Evolutionary conservation across 257 asterid genomes (phyloP).

Genomic region (Haberlea rhodopensis): DNA sequence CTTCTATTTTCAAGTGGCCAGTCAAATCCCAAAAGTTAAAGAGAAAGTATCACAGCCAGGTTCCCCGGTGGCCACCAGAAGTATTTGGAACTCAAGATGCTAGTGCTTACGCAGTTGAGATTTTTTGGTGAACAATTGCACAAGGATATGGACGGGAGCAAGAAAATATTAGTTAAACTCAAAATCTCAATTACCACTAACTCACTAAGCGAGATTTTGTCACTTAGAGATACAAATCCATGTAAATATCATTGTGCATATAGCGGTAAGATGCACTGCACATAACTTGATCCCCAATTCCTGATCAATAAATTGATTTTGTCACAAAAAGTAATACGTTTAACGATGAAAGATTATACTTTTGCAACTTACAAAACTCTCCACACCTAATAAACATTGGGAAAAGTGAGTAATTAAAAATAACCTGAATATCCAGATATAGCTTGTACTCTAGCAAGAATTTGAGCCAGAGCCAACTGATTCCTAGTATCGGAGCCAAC

Average conservation of each 20-base stretch:
- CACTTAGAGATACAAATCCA: not conserved
- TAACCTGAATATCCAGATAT: slow-evolving; percentile 77
- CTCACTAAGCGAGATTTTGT: not conserved
- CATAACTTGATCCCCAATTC: not conserved
- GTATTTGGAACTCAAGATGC: not conserved
- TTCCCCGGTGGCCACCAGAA: too few relatives aligned
- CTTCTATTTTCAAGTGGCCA: not conserved
- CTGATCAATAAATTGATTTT: not conserved
- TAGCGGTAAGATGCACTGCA: not conserved
- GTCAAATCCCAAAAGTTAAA: not conserved
- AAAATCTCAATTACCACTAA: not conserved
- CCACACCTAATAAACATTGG: not conserved
- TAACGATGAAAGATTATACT: not conserved
- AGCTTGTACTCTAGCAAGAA: slow-evolving; percentile 45
- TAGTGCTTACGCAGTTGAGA: not conserved
- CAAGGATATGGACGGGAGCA: not conserved
- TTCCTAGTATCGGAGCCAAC: slow-evolving; percentile 66
- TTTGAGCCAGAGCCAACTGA: slow-evolving; percentile 42
- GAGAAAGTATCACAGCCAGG: not conserved
- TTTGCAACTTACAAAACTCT: slow-evolving; percentile 8
- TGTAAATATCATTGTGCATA: not conserved
- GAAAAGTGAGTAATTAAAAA: slow-evolving; percentile 11
- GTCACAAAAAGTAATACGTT: not conserved
- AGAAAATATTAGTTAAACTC: not conserved
- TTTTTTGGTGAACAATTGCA: too few relatives aligned